Base-by-base conservation (phyloP, 805 yeast species). In the Metschnikowia anglica region DNA sequence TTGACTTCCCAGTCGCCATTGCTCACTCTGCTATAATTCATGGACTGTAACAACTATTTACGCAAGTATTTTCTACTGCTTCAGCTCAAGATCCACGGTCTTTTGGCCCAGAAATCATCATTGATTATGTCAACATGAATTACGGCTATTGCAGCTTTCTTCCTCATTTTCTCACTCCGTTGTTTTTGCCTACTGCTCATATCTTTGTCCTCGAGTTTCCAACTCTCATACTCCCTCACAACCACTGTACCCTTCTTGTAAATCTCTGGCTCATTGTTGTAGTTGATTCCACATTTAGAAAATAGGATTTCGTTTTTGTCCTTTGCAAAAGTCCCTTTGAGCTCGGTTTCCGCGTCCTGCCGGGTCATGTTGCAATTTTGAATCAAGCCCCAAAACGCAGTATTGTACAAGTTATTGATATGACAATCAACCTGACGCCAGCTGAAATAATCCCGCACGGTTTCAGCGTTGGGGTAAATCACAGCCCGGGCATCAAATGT, bases 361-460 rank as follows among this genome's bases (percentile, higher is more conserved):
- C 95, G 80, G 0, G 84, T 75, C 63, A 85, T 44, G 0, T 82
- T 83, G 13, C 93, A 89, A 48, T 76, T 71, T 15, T 69, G 59
- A 0, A 93, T 91, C 55, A 93, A 70, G 5, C 80, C 72, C 99
- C 99, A 93, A 60, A 93, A 93, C 0, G 88, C 72, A 0, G 99
- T 93, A 59, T 93, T 93, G 69, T 91, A 93, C 46, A 93, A 65
- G 61, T 93, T 93, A 62, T 93, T 93, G 42, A 93, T 93, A 65
- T 93, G 99, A 39, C 93, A 93, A 60, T 93, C 99, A 1, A 84
- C 98, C 59, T 88, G 97, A 52, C 99, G 75, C 99, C 99, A 93
- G 43, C 85, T 70, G 50, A 93, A 76, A 59, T 93, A 93, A 61
- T 91, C 98, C 43, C 87, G 72, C 1, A 91, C 70, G 1, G 70